Conservation (phyloP, 768 basidiomycete genomes). For the Crassisporium funariophilum region DNA sequence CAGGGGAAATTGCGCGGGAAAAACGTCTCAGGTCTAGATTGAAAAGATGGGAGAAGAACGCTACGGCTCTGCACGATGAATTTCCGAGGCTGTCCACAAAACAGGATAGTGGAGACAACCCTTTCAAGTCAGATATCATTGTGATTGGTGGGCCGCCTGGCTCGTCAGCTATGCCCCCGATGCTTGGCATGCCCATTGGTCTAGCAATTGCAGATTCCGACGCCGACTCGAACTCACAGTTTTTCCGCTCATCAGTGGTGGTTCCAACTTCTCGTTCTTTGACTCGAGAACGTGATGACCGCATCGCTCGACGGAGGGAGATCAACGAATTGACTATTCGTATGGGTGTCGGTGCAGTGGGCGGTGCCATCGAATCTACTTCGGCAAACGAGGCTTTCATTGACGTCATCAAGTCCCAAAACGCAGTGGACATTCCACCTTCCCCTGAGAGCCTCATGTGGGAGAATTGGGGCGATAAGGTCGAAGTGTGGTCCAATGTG, state of each 20-base stretch:
- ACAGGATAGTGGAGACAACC: slow-evolving; percentile 38
- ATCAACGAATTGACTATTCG: slow-evolving; percentile 82
- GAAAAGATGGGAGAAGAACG: slow-evolving; percentile 72
- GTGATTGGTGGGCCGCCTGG: slow-evolving; percentile 46
- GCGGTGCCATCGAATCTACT: slow-evolving; percentile 58
- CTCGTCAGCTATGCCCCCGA: slow-evolving; percentile 35
- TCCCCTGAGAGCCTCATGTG: slow-evolving; percentile 37
- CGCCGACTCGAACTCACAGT: slow-evolving; percentile 31
- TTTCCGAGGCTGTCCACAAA: slow-evolving; percentile 53
- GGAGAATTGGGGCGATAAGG: slow-evolving; percentile 68
- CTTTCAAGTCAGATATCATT: slow-evolving; percentile 46
- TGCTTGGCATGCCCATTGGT: slow-evolving; percentile 25
- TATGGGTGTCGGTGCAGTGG: slow-evolving; percentile 79
- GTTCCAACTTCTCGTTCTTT: slow-evolving; percentile 64
- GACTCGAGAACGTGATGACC: slow-evolving; percentile 52
- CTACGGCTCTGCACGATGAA: slow-evolving; percentile 60
- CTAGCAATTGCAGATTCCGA: slow-evolving; percentile 24
- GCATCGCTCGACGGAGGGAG: slow-evolving; percentile 66
- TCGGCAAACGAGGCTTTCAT: slow-evolving; percentile 29
- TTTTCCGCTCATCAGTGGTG: slow-evolving; percentile 72
- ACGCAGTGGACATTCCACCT: slow-evolving; percentile 7
- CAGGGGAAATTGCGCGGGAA: slow-evolving; percentile 69
- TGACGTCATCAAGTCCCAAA: not conserved
- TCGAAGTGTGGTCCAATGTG: slow-evolving; percentile 73
- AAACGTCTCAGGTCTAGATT: slow-evolving; percentile 71